Base-by-base conservation (phyloP, 306 rosid genomes). In the Medicago ruthenica region DNA sequence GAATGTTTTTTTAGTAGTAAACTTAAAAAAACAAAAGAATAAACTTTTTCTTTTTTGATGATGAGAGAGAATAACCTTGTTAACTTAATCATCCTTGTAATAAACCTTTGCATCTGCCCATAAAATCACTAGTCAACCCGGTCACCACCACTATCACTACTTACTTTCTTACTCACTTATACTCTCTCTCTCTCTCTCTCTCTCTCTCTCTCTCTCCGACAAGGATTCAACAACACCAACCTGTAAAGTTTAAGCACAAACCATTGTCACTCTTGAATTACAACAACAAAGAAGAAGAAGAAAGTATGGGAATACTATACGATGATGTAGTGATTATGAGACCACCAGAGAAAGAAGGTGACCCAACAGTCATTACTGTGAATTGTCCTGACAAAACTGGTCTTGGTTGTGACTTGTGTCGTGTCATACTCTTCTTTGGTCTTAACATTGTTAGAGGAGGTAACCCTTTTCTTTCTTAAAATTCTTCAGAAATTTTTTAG, bases 321-420 rank as follows among this genome's bases (percentile, higher is more conserved):
- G 99, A 95, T 18, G 99, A 95, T 39, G 91, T 92, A 3, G 99
- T 95, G 67, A 73, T 92, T 24, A 85, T 95, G 66, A 81, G 78
- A 66, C 81, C 70, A 60, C 71, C 96, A 18, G 93, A 90, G 57
- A 89, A 79, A 80, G 91, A 88, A 73, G 89, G 85, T 16, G 99
- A 89, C 20, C 88, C 97, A 0, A 87, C 53, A 31, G 90, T 92
- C 18, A 82, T 95, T 53, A 95, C 99, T 8, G 92, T 95, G 4
- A 95, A 95, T 74, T 95, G 99, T 75, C 99, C 99, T 7, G 99
- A 95, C 78, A 95, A 92, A 54, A 90, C 97, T 12, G 99, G 99
- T n/a, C 69, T 95, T 22, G 99, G 97, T 22, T 90, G 92, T 74
- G 99, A 95, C 76, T 77, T 95, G 88, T 95, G 99, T 74, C 97